Conservation (phyloP, 305 asterid genomes). For the Vinca major region DNA sequence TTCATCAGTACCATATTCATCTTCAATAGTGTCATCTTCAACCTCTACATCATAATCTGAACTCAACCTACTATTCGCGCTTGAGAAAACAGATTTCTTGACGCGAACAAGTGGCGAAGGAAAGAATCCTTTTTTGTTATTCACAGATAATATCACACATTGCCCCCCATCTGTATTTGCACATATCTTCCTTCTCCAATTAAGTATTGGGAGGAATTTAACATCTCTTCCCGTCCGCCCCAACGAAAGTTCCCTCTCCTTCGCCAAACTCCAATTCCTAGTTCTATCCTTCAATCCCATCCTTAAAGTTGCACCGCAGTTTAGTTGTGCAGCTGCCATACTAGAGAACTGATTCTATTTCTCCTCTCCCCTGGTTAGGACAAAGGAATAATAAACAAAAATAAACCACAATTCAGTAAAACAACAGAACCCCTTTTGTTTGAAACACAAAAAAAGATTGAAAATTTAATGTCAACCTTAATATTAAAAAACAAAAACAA, state of each 20-base stretch:
- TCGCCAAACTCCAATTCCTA: slow-evolving; percentile 16
- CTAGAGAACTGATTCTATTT: neutral
- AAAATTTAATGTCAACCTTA: neutral
- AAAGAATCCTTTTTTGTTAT: slow-evolving; percentile 19
- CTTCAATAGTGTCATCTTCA: slow-evolving; percentile 17
- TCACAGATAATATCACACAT: slow-evolving; percentile 22
- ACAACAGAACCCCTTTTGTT: neutral
- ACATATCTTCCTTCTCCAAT: slow-evolving; percentile 16
- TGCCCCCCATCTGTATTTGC: slow-evolving; percentile 14
- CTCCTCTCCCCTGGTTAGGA: neutral
- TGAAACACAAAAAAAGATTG: neutral
- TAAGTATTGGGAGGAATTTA: slow-evolving; percentile 15
- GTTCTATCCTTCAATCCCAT: slow-evolving; percentile 26
- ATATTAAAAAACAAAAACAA: neutral
- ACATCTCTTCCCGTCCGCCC: slow-evolving; percentile 16
- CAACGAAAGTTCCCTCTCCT: slow-evolving; percentile 13
- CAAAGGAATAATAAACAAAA: neutral
- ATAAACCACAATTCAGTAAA: slow-evolving; percentile 2
- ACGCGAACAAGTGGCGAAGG: slow-evolving; percentile 27
- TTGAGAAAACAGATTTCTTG: slow-evolving; percentile 29
- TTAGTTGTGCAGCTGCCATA: slow-evolving; percentile 48
- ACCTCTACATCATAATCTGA: slow-evolving; percentile 35
- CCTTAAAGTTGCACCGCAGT: slow-evolving; percentile 26
- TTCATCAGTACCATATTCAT: slow-evolving; percentile 8
- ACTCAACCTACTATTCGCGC: slow-evolving; percentile 23